Evolutionary conservation across 441 rosid genomes (phyloP).

Genomic region (Pelargonium myrrhifolium): DNA sequence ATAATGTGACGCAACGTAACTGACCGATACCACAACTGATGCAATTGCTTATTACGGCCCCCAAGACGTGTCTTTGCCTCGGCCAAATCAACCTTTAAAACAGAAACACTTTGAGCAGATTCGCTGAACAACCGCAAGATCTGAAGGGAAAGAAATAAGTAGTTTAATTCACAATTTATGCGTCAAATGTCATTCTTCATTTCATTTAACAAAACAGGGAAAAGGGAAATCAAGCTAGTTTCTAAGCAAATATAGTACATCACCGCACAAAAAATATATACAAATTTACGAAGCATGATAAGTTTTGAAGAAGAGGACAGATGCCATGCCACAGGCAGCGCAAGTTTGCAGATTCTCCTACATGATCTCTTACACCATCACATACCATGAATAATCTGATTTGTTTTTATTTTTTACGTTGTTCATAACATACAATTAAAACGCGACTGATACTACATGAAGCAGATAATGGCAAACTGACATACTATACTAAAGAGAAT

Average conservation of each 20-base stretch:
- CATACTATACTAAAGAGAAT: no score
- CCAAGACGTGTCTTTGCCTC: constrained; percentile 87
- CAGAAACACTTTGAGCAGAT: constrained; percentile 67
- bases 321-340: no score
- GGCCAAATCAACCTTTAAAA: constrained; percentile 74
- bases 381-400: no score
- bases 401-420: no score
- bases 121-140: constrained; percentile 91
- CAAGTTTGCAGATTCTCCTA: no score
- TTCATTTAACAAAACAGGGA: background rate
- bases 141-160: constrained; percentile 36
- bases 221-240: background rate
- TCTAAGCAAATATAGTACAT: background rate
- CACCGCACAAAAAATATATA: background rate
- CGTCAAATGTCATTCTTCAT: constrained; percentile 3
- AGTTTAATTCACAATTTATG: constrained; percentile 7
- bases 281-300: background rate
- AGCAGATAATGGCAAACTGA: no score
- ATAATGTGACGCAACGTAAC: constrained; percentile 96
- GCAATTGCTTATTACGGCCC: constrained; percentile 86
- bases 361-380: no score
- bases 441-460: no score
- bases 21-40: constrained; percentile 98
- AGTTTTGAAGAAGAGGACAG: background rate
- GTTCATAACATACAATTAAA: no score